These are phyloP conservation scores for Fagopyrum tataricum DNA, from an alignment of 148 eudicot genomes.

Conservation along the genomic window DNA sequence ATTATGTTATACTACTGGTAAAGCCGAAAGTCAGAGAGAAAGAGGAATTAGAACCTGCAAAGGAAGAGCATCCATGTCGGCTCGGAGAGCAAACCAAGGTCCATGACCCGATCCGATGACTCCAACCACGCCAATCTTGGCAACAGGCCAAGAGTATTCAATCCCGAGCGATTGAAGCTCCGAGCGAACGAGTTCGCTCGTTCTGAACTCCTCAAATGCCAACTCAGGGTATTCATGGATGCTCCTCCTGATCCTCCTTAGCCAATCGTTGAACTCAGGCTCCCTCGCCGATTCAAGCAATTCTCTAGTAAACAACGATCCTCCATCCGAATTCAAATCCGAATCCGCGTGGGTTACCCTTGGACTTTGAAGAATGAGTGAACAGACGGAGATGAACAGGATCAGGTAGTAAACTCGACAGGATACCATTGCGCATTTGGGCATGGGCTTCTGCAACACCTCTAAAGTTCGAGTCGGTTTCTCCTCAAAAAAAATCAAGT, in stretches of 20 bases:
- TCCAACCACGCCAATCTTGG: slow-evolving; percentile 76
- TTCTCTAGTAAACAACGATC: slow-evolving; percentile 21
- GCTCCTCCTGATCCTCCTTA: slow-evolving; percentile 54
- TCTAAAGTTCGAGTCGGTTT: no score
- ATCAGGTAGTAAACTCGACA: neutral
- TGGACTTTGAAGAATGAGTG: neutral
- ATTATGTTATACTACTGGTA: no score
- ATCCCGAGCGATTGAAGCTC: slow-evolving; percentile 67
- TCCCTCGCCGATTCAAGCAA: slow-evolving; percentile 43
- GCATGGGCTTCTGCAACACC: no score
- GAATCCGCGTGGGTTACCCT: neutral
- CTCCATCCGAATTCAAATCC: slow-evolving; percentile 11
- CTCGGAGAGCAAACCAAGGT: slow-evolving; percentile 74
- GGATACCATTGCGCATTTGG: neutral
- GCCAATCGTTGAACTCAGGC: slow-evolving; percentile 49
- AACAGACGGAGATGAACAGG: neutral
- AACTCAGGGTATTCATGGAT: slow-evolving; percentile 89
- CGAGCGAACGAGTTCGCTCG: slow-evolving; percentile 64
- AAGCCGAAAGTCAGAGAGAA: neutral
- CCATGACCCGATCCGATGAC: slow-evolving; percentile 53
- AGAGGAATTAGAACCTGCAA: slow-evolving; percentile 36
- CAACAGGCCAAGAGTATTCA: slow-evolving; percentile 64
- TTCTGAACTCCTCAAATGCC: slow-evolving; percentile 60
- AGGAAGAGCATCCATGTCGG: slow-evolving; percentile 92
- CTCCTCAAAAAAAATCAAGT: no score